These are phyloP conservation scores for Podospora didyma DNA, from an alignment of 495 filamentous ascomycete genomes.

Conservation along the genomic window DNA sequence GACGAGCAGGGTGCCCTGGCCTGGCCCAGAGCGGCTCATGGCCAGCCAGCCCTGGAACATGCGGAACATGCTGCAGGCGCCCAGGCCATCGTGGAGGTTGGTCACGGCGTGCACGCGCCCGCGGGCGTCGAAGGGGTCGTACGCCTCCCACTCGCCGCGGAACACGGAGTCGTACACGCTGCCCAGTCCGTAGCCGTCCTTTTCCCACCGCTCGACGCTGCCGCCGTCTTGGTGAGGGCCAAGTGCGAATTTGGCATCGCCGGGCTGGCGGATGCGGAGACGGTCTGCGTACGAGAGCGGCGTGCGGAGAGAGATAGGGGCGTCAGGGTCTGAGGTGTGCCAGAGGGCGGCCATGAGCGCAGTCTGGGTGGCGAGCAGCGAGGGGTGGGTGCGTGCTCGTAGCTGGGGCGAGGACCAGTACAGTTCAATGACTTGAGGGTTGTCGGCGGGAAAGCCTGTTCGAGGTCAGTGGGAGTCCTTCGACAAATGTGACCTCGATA, in stretches of 20 bases:
- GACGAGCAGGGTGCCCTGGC: conserved; percentile 78
- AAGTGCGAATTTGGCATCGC: conserved; percentile 76
- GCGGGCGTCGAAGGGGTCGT: conserved; percentile 75
- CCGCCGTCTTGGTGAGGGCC: conserved; percentile 86
- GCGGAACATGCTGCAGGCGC: conserved; percentile 78
- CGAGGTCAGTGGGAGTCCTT: background rate
- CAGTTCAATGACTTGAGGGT: conserved; percentile 79
- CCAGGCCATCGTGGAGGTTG: conserved; percentile 78
- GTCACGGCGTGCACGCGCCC: conserved; percentile 63
- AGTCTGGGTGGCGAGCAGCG: conserved; percentile 62
- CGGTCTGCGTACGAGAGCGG: conserved; percentile 78
- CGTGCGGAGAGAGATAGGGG: conserved; percentile 53
- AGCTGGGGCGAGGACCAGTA: conserved; percentile 84
- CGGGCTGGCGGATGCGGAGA: conserved; percentile 70
- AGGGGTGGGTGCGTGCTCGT: conserved; percentile 67
- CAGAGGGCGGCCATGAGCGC: conserved; percentile 76
- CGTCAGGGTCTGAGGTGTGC: conserved; percentile 52
- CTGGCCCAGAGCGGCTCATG: conserved; percentile 66
- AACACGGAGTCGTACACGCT: conserved; percentile 70
- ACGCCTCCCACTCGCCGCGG: conserved; percentile 73
- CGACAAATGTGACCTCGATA: conserved; percentile 1
- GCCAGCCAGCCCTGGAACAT: conserved; percentile 88
- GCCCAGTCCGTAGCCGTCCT: conserved; percentile 65
- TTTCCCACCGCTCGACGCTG: conserved; percentile 83
- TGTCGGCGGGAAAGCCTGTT: conserved; percentile 45